A percentile compares a stretch with the other conserved stretches of the same genome.
Conservation (phyloP, 2,329 filamentous ascomycete genomes). For the Verticillium longisporum region DNA sequence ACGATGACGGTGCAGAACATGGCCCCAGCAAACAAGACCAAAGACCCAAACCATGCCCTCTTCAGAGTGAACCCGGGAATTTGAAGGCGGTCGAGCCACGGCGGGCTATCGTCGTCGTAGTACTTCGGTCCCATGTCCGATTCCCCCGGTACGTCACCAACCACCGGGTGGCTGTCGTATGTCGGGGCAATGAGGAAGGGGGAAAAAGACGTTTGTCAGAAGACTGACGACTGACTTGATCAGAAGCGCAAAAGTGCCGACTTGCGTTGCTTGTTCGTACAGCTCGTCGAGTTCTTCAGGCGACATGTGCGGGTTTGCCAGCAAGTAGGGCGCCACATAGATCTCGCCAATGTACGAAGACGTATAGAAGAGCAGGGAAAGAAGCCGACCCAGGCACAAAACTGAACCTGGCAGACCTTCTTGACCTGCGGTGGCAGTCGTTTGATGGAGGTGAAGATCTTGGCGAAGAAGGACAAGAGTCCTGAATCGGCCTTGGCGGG, state of each 20-base stretch:
- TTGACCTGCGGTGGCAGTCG: slow-evolving; percentile 75
- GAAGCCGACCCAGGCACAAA: slow-evolving; percentile 90
- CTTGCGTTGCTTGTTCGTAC: slow-evolving; percentile 78
- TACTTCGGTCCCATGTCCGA: slow-evolving; percentile 20
- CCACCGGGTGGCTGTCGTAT: slow-evolving; percentile 47
- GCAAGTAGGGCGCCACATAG: slow-evolving; percentile 77
- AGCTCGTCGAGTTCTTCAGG: slow-evolving; percentile 68
- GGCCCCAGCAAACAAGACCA: slow-evolving; percentile 73
- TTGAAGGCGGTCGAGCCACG: slow-evolving; percentile 54
- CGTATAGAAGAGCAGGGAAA: slow-evolving; percentile 91
- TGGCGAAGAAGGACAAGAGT: slow-evolving; percentile 70
- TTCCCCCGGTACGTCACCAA: slow-evolving; percentile 22
- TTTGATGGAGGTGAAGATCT: slow-evolving; percentile 69
- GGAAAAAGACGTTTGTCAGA: slow-evolving; percentile 72
- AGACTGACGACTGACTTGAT: slow-evolving; percentile 85
- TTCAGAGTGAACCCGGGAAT: slow-evolving; percentile 83
- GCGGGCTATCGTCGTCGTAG: slow-evolving; percentile 26
- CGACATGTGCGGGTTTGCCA: slow-evolving; percentile 70
- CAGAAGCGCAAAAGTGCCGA: slow-evolving; percentile 84
- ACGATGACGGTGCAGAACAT: slow-evolving; percentile 84
- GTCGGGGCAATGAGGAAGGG: slow-evolving; percentile 80
- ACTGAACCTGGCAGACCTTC: slow-evolving; percentile 74
- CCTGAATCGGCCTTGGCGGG: slow-evolving; percentile 55
- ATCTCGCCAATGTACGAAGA: slow-evolving; percentile 92
- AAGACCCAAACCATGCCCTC: slow-evolving; percentile 77